These are phyloP conservation scores for Phytophthora sp. DNA, from an alignment of 352 stramenopile species.

Conservation along the genomic window DNA sequence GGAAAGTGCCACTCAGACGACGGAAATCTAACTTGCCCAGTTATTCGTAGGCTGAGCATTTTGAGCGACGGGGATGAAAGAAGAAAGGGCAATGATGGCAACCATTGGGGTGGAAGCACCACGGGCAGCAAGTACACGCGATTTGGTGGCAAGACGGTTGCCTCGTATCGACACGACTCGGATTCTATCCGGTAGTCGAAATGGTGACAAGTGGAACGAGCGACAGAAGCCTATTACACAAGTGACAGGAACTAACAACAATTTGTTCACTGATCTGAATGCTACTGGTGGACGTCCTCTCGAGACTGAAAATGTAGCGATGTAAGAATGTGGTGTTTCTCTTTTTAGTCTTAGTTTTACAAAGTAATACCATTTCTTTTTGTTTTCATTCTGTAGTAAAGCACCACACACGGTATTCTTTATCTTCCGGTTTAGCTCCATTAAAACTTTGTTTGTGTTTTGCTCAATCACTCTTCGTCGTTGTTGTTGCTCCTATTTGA, in stretches of 20 bases:
- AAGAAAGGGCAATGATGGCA: not conserved
- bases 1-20: not conserved
- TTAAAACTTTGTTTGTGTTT: no score
- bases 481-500: conserved; percentile 30
- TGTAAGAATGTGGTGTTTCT: conserved; percentile 21
- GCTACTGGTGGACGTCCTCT: conserved; percentile 22
- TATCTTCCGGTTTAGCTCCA: not conserved
- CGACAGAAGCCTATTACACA: not conserved
- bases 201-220: not conserved
- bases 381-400: not conserved
- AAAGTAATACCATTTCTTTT: not conserved
- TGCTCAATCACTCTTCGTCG: conserved; percentile 32
- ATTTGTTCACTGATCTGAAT: conserved; percentile 31
- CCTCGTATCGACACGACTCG: not conserved
- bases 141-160: no score
- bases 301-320: conserved; percentile 33
- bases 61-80: not conserved
- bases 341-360: no score
- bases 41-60: not conserved
- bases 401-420: not conserved
- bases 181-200: not conserved
- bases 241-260: conserved; percentile 1
- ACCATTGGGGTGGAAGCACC: not conserved
- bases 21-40: not conserved
- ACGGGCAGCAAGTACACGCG: not conserved